Evolutionary conservation across 768 basidiomycete species (phyloP).

Genomic region (Hygrophorus russula): DNA sequence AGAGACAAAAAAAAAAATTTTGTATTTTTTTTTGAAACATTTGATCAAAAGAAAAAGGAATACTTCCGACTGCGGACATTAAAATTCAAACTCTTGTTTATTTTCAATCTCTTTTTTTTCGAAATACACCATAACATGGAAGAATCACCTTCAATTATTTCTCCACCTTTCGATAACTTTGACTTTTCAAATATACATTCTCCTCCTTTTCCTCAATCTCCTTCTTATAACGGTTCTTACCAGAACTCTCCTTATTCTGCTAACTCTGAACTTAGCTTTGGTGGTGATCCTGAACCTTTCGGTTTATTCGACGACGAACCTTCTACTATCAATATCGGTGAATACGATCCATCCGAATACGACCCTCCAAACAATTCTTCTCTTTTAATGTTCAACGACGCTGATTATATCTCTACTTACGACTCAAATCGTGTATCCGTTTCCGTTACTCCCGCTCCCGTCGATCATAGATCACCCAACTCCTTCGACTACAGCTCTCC

Average conservation of each 20-base stretch:
- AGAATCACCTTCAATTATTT: too few species aligned
- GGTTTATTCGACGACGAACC: slow-evolving; percentile 39
- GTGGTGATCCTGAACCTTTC: slow-evolving; percentile 34
- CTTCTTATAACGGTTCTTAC: slow-evolving; percentile 56
- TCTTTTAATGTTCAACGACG: slow-evolving; percentile 51
- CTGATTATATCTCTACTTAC: slow-evolving; percentile 30
- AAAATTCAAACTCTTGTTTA: too few species aligned
- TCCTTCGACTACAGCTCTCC: slow-evolving; percentile 58
- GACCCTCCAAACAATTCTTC: slow-evolving; percentile 41
- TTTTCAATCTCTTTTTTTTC: too few species aligned
- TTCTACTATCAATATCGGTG: slow-evolving; percentile 17
- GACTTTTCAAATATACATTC: slow-evolving; percentile 15
- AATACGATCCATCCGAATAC: slow-evolving; percentile 69
- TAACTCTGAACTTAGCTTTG: slow-evolving; percentile 52
- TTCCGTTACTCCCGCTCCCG: slow-evolving; percentile 12
- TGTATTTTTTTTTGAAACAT: too few species aligned
- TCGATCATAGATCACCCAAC: slow-evolving; percentile 16
- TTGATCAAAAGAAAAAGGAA: too few species aligned
- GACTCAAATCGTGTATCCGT: slow-evolving; percentile 23
- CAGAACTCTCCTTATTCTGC: slow-evolving; percentile 61
- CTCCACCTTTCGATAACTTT: slow-evolving; percentile 16
- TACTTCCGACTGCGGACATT: too few species aligned
- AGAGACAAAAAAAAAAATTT: too few species aligned
- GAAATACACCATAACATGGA: too few species aligned
- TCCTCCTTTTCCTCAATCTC: slow-evolving; percentile 32